Evolutionary conservation across 2,329 filamentous ascomycete species (phyloP).

Genomic region (Cladophialophora yegresii): DNA sequence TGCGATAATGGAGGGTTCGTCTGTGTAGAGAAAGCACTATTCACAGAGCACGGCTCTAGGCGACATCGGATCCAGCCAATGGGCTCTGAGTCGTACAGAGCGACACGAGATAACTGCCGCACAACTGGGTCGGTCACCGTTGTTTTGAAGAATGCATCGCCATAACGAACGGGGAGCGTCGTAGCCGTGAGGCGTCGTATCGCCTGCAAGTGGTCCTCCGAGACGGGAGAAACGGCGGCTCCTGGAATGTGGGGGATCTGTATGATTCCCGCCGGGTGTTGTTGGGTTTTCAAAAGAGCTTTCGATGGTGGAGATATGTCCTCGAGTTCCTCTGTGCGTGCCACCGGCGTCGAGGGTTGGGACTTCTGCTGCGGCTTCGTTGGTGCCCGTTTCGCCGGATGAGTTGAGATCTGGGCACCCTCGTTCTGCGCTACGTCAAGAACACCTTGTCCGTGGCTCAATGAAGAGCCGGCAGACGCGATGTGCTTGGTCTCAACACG

Average conservation of each 20-base stretch:
- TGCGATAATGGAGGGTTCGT: slow-evolving; percentile 41
- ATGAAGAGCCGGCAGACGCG: background rate
- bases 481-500: background rate
- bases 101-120: slow-evolving; percentile 60
- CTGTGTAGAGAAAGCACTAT: background rate
- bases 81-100: slow-evolving; percentile 54
- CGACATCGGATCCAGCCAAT: slow-evolving; percentile 54
- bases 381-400: background rate
- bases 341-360: background rate
- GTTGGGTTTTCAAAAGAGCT: background rate
- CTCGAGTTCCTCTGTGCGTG: background rate
- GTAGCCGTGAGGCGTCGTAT: slow-evolving; percentile 61
- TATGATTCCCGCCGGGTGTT: background rate
- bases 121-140: slow-evolving; percentile 58
- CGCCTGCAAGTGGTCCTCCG: slow-evolving; percentile 56
- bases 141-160: slow-evolving; percentile 62
- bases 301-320: background rate
- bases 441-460: background rate
- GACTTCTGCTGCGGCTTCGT: background rate
- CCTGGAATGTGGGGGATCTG: slow-evolving; percentile 47
- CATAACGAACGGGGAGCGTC: slow-evolving; percentile 63
- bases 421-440: background rate
- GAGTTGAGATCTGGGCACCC: background rate
- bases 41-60: slow-evolving; percentile 41
- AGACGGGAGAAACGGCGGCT: slow-evolving; percentile 56